Base-by-base conservation (phyloP, 2,329 filamentous ascomycete species). In the Phialemonium atrogriseum region DNA sequence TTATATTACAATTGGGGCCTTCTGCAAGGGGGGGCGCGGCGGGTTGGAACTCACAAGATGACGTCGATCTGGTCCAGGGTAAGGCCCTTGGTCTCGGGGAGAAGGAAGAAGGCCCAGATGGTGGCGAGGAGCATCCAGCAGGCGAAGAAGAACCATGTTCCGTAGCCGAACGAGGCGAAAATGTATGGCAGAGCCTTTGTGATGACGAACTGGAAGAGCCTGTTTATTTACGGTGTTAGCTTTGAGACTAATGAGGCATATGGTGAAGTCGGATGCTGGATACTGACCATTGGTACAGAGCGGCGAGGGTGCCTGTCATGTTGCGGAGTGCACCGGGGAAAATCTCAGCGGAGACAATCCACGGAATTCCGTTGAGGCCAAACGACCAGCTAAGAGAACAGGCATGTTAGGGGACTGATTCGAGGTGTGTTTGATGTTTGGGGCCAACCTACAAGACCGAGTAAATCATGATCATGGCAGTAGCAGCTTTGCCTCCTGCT, bases 111-210 rank as follows among this genome's bases (percentile, higher is more conserved):
- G 4, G 65, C 59, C 52, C 64, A 73, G 16, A 66, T 35, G 8
- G 59, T 54, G 5, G 65, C 63, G 9, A 59, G 44, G 6, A 73
- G 49, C 55, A 71, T 69, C 44, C 65, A 59, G 3, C 57, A 57
- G 1, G 66, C 70, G 39, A 75, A 75, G 53, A 74, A 72, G 50
- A 72, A 71, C 56, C 68, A 74, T 2, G 66, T 67, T 5, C 70
- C 70, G 42, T 63, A 73, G 14, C 55, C 52, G 8, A 65, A 25
- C 7, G 53, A 54, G 24, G 47, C 54, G 38, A 65, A 59, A 26
- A 67, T 66, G 36, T 64, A 65, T 0, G 62, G 61, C 2, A 64
- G 46, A 0, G 60, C 51, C 35, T 63, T 62, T 8, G 59, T 62
- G 33, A 66, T 59, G 35, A 52, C 49, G 31, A 65, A 64, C 24